Conservation (phyloP, 2,329 filamentous ascomycete species). For the Fusarium incarnatum region DNA sequence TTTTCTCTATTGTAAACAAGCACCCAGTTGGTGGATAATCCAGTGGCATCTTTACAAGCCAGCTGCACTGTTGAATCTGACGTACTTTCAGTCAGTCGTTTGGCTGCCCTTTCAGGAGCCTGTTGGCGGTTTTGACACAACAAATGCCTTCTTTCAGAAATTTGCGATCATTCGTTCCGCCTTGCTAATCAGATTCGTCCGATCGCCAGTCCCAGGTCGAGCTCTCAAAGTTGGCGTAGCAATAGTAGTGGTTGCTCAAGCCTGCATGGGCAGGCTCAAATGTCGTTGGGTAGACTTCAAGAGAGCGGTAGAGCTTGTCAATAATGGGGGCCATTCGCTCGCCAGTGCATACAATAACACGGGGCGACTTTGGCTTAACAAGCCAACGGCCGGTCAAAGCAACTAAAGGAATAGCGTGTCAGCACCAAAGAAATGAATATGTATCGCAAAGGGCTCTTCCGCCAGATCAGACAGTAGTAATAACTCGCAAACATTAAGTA, state of each 20-base stretch:
- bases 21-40: neutral
- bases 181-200: slow-evolving; percentile 24
- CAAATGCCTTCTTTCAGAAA: neutral
- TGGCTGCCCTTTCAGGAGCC: neutral
- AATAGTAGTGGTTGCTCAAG: slow-evolving; percentile 83
- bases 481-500: neutral
- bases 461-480: neutral
- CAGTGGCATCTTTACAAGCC: neutral
- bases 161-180: neutral
- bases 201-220: slow-evolving; percentile 59
- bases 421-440: slow-evolving; percentile 13
- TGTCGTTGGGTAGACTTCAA: slow-evolving; percentile 72
- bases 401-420: slow-evolving; percentile 57
- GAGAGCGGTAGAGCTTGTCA: slow-evolving; percentile 72
- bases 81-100: neutral
- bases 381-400: slow-evolving; percentile 83
- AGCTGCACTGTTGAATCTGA: neutral
- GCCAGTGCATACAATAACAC: slow-evolving; percentile 78
- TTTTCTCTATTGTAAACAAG: neutral
- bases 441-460: neutral
- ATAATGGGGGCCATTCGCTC: slow-evolving; percentile 78
- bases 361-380: slow-evolving; percentile 57
- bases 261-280: slow-evolving; percentile 78
- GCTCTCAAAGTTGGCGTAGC: slow-evolving; percentile 82
- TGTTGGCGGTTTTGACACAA: neutral